Evolutionary conservation across 257 asterid genomes (phyloP).

Genomic region (Rhazya stricta): DNA sequence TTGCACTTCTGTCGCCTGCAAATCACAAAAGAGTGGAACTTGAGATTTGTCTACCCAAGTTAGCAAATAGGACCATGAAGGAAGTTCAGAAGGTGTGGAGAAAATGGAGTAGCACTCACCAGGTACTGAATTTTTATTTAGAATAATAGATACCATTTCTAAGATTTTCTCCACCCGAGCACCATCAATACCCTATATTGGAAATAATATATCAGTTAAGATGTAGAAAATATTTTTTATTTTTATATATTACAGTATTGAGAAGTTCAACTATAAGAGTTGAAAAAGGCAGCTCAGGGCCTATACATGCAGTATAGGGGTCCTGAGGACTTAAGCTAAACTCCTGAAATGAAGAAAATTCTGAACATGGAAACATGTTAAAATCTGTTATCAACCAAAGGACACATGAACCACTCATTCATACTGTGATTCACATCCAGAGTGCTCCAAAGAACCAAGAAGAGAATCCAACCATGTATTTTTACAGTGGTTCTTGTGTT

Average conservation of each 20-base stretch:
- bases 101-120: slow-evolving; percentile 39
- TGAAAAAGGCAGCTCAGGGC: not conserved
- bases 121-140: slow-evolving; percentile 91
- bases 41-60: not conserved
- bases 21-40: not conserved
- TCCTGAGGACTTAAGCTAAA: not conserved
- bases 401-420: not conserved
- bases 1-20: slow-evolving; percentile 87
- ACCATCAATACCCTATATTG: slow-evolving; percentile 74
- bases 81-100: not conserved
- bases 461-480: not conserved
- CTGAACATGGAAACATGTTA: not conserved
- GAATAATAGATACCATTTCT: slow-evolving; percentile 91
- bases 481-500: not conserved
- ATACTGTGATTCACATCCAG: not conserved
- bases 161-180: slow-evolving; percentile 93
- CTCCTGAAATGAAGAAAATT: not conserved
- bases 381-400: not conserved
- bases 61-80: not conserved
- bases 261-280: not conserved
- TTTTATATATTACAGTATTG: not conserved
- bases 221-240: not conserved
- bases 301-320: not conserved
- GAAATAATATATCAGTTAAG: not conserved
- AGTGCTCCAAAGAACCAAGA: not conserved